Evolutionary conservation across 768 basidiomycete genomes (phyloP), one percentile per base, ranked within the genome.

Genomic region (Crucibulum laeve): DNA sequence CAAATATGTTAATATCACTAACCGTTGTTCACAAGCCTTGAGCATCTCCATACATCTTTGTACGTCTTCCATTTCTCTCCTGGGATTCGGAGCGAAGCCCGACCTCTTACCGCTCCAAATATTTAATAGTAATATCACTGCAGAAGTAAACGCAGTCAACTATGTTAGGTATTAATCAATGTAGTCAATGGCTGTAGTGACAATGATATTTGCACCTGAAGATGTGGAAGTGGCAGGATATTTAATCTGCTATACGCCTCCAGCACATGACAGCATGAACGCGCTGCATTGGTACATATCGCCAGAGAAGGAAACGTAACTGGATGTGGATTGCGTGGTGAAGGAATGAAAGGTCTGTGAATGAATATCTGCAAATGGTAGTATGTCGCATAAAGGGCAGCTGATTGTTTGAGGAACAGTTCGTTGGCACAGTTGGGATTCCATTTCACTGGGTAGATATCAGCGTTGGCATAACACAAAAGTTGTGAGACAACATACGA

Each of bases 271-370:
- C 76, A 77, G 46, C 77, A 83, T 1, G 86, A 87, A 5, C 87
- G 71, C 1, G 91, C 86, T 0, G 91, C 82, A 47, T 91, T 91
- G n/a, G 84, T 80, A 59, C 89, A 91, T 42, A 92, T 91, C 0
- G 87, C 86, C 24, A 91, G 68, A 0, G 88, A 54, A 65, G 84
- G 82, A 39, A 82, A 73, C 0, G 61, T 55, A 1, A 59, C 47
- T 4, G 63, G 57, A 6, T 52, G 51, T 7, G 60, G 71, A 44
- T 79, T 79, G 35, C 72, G 65, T 2, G 79, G 76, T 0, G 76
- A 76, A 0, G 86, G 85, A 44, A 92, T 83, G 60, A 87, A 90
- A 3, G 84, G 84, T 33, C 89, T 73, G 59, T 92, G 90, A 38
- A 90, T 77, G 44, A 81, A 67, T 51, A 91, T 90, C 54, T 86